Base-by-base conservation (phyloP, 768 basidiomycete species). In the Leucocoprinus sp. region DNA sequence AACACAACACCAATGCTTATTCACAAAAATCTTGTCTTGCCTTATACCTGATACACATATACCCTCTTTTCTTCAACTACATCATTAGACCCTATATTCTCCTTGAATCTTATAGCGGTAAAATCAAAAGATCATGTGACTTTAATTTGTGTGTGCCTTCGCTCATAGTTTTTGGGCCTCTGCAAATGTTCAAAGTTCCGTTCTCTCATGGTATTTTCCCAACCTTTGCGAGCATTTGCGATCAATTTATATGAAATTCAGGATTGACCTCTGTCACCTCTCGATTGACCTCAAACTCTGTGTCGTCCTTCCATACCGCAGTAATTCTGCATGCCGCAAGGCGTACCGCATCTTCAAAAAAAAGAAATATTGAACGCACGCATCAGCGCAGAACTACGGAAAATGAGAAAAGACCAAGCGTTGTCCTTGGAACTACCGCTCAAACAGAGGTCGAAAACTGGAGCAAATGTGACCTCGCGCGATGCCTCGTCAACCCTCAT, bases 391-490 rank as follows among this genome's bases (percentile, higher is more conserved):
- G 65, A 43, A 55, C 50, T 50, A 60, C 61, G 46, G 56, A 55
- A 39, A 68, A 63, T 17, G 63, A 61, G 33, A 70, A 59, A 43
- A 68, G 64, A 37, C 69, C 84, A 12, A 81, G 86, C 54, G 78
- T 85, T 47, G 73, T 93, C 12, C 75, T 92, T 5, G 93, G 93
- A 9, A 78, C 78, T 12, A 70, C 78, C 33, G 68, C 75, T 5
- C 73, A 74, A 50, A 75, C 85, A 43, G 79, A 82, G 44, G 51
- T 45, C 4, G 57, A 66, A 45, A 79, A 78, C 57, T 93, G 91
- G 88, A 54, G 60, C 31, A 65, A 68, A 19, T 79, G 78, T 59
- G 73, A 80, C 61, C 78, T 93, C 37, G 77, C 79, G 34, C 71
- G 72, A 52, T 61, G 77, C 45, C 64, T 88, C 55, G 67, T 89